Evolutionary conservation across 768 basidiomycete species (phyloP), one percentile per base, ranked within the genome.

Genomic region (Sporobolomyces pararoseus): DNA sequence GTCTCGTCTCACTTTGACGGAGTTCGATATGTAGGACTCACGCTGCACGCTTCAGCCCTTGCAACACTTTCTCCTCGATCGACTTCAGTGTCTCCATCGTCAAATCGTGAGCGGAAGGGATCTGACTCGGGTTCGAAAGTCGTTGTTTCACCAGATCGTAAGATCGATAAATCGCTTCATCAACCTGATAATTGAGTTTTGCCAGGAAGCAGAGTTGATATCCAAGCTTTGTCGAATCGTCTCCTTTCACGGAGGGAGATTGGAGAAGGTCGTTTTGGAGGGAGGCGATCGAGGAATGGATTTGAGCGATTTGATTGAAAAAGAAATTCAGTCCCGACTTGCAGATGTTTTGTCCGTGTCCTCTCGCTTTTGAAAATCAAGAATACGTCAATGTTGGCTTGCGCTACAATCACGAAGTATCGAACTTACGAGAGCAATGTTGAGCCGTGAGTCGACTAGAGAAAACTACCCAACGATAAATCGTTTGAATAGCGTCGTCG

Each of bases 41-140:
- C 59, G 68, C 62, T 0, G 63, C 62, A 6, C 39, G 29, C 49
- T 69, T 69, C 35, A 63, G 12, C 16, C 62, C 68, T 34, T 64
- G 42, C 4, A 55, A 21, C 7, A 69, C 55, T n/a, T 16, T 42
- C 1, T 31, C 37, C 62, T 69, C 62, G 39, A 49, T 52, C 47
- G 39, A 52, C 55, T 25, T 21, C 27, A 69, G 25, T 34, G 54
- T 50, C 13, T 34, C 35, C 27, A 50, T 37, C 29, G 50, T 42
- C 3, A 63, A 29, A 23, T 54, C 53, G 53, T 54, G 53, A 14
- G 21, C 21, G 9, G 53, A 32, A 7, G 10, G 17, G 14, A 29
- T 25, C n/a, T n/a, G n/a, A n/a, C n/a, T 34, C 53, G 32, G n/a
- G 17, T 21, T 55, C 53, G 51, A 23, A 27, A 25, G 25, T 34